Evolutionary conservation across 495 filamentous ascomycete genomes (phyloP).

Genomic region (Penicillium coffeae): DNA sequence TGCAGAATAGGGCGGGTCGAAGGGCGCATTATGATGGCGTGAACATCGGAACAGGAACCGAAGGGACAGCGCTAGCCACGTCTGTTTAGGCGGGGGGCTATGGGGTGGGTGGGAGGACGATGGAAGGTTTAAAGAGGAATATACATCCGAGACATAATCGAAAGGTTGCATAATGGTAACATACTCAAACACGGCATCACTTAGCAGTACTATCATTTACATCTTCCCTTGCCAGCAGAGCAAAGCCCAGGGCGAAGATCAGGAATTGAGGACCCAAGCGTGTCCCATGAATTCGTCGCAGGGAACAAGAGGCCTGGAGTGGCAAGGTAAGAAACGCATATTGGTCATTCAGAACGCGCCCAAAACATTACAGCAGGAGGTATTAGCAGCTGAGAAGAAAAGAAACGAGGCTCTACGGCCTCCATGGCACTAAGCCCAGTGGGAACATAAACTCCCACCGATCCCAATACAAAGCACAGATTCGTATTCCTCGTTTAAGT

Average conservation of each 20-base stretch:
- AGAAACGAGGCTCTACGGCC: constrained; percentile 27
- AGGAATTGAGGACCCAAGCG: constrained; percentile 6
- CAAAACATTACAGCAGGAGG: constrained; percentile 39
- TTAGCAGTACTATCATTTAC: constrained; percentile 45
- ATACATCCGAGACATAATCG: not conserved
- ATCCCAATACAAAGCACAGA: constrained; percentile 26
- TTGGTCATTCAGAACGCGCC: constrained; percentile 44
- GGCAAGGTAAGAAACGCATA: constrained; percentile 13
- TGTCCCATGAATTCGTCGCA: constrained; percentile 30
- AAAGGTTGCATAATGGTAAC: constrained; percentile 17
- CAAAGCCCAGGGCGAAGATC: constrained; percentile 6
- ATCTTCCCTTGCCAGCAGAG: constrained; percentile 30
- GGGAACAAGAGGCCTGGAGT: constrained; percentile 8
- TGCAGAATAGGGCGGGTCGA: not conserved
- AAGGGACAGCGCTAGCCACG: not conserved
- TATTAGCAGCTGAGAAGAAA: constrained; percentile 43
- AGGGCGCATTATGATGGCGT: too few relatives aligned
- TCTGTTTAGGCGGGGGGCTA: not conserved
- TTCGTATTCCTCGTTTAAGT: constrained; percentile 24
- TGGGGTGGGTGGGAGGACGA: not conserved
- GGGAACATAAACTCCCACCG: constrained; percentile 30
- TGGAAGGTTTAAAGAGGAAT: not conserved
- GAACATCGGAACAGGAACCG: not conserved
- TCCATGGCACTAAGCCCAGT: constrained; percentile 29
- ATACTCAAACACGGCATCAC: constrained; percentile 36